Evolutionary conservation across 768 basidiomycete genomes (phyloP).

Genomic region (Suillus weaverae): DNA sequence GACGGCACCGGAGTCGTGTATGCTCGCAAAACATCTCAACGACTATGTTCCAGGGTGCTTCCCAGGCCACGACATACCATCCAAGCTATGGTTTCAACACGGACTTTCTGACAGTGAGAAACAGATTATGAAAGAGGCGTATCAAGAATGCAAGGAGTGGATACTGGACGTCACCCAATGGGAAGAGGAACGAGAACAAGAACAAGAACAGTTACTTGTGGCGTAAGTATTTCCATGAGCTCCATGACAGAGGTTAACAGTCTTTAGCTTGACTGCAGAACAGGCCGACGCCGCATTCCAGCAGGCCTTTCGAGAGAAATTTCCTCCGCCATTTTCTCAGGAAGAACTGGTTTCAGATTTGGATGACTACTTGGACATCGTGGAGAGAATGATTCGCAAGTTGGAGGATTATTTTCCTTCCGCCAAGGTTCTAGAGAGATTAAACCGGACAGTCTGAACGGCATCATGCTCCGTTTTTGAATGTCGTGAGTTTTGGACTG

Average conservation of each 20-base stretch:
- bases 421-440: background rate
- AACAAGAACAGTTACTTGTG: conserved; percentile 14
- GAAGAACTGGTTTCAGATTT: conserved; percentile 17
- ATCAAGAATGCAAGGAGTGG: conserved; percentile 21
- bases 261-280: conserved; percentile 14
- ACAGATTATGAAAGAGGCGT: conserved; percentile 16
- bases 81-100: conserved; percentile 23
- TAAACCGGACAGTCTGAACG: background rate
- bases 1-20: conserved; percentile 28
- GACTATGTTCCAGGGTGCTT: conserved; percentile 33
- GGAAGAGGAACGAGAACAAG: conserved; percentile 18
- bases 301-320: conserved; percentile 25
- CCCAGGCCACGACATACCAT: conserved; percentile 12
- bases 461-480: background rate
- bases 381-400: conserved; percentile 26
- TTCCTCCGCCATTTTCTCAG: conserved; percentile 18
- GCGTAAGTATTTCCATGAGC: background rate
- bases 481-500: background rate
- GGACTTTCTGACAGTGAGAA: conserved; percentile 26
- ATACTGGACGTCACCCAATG: conserved; percentile 19
- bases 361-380: conserved; percentile 25
- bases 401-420: conserved; percentile 26
- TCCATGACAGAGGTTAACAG: background rate
- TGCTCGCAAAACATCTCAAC: conserved; percentile 20
- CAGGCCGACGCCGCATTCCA: conserved; percentile 15